Base-by-base conservation (phyloP, 2,329 filamentous ascomycete genomes). In the Dactylellina drechsleri region DNA sequence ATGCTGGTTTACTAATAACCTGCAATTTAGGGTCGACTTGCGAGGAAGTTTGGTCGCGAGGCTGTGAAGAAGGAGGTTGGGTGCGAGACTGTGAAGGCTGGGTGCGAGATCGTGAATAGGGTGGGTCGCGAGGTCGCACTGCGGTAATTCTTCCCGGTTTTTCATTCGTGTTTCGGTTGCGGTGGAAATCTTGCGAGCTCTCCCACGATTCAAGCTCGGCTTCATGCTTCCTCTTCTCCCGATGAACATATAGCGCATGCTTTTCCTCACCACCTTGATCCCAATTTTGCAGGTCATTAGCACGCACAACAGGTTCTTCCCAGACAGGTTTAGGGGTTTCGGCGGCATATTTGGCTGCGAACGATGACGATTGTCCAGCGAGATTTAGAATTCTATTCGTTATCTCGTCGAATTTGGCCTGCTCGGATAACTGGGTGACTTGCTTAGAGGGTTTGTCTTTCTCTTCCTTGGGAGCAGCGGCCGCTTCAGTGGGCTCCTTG, bases 1-100 rank as follows among this genome's bases (percentile, higher is more conserved):
- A 77, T 23, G 67, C 56, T 57, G 58, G 60, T 59, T 77, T 77
- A 67, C 71, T 75, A 45, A 57, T 75, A 23, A 75, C 71, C 58
- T 64, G 64, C 58, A 75, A 31, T n/a, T 49, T 68, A 18, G 58
- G 60, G 57, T 75, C 71, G 31, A 50, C 59, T 45, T 26, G 66
- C 1, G 28, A 31, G 40, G 5, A 26, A 47, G 8, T 28, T 12
- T 8, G 36, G 41, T 18, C 59, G 18, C 50, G 59, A 28, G 6
- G 23, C 36, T 61, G 56, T 45, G 58, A 40, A 10, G 58, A 40
- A 10, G 31, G 10, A 36, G 31, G 6, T 10, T 36, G 31, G 31
- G 5, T 36, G 31, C 31, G 31, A 5, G 31, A 36, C 31, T 10
- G 31, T 5, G 31, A 36, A 8, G 31, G 10, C 10, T 36, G 5